Conservation (phyloP, 2,329 filamentous ascomycete genomes). For the Aspergillus jensenii region DNA sequence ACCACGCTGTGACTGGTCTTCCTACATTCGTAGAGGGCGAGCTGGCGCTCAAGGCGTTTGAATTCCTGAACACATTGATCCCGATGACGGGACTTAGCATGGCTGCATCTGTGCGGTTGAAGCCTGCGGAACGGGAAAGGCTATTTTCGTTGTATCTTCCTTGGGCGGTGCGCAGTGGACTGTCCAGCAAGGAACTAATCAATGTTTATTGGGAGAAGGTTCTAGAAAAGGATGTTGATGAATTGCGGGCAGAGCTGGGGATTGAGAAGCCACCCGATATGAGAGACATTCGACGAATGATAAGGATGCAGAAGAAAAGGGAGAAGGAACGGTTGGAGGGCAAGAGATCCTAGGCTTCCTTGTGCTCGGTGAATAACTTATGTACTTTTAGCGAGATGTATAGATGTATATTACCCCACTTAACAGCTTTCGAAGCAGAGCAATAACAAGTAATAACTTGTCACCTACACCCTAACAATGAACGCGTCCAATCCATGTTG, state of each 20-base stretch:
- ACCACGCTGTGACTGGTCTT: slow-evolving; percentile 88
- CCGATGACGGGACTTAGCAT: slow-evolving; percentile 93
- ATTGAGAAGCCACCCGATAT: slow-evolving; percentile 89
- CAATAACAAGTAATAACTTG: background rate
- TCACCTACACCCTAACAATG: background rate
- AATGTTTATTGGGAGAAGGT: slow-evolving; percentile 99
- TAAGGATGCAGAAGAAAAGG: slow-evolving; percentile 67
- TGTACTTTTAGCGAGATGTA: slow-evolving; percentile 8
- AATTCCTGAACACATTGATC: slow-evolving; percentile 90
- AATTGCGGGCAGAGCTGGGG: slow-evolving; percentile 70
- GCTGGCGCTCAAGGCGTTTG: slow-evolving; percentile 95
- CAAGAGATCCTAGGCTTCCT: background rate
- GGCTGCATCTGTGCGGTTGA: slow-evolving; percentile 67
- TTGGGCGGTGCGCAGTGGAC: slow-evolving; percentile 85
- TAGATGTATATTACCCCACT: slow-evolving; percentile 11
- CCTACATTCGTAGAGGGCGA: slow-evolving; percentile 94
- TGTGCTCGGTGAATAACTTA: background rate
- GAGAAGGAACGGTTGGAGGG: slow-evolving; percentile 53
- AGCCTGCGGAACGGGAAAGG: slow-evolving; percentile 61
- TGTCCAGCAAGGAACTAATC: slow-evolving; percentile 75
- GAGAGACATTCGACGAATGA: slow-evolving; percentile 69
- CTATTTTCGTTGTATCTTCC: slow-evolving; percentile 71
- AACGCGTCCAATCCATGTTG: background rate
- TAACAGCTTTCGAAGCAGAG: background rate
- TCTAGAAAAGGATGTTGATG: slow-evolving; percentile 77